Base-by-base conservation (phyloP, 2,329 filamentous ascomycete species). In the Grosmannia clavigera region DNA sequence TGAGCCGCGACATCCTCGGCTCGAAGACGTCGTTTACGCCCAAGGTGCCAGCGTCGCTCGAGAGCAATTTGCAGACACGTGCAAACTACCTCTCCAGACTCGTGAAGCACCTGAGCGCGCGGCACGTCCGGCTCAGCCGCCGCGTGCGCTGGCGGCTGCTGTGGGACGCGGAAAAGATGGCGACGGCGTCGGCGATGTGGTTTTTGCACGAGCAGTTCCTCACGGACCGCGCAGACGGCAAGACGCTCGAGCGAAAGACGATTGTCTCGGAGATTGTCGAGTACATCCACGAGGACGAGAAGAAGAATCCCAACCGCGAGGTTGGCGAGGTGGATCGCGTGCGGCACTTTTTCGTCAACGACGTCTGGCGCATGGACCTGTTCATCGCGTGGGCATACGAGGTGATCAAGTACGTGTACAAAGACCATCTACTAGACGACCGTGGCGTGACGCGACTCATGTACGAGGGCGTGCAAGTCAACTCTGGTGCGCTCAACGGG, bases 121-220 rank as follows among this genome's bases (percentile, higher is more conserved):
- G 86, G 38, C 85, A 84, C 62, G 78, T 84, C 31, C 76, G 82
- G 3, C 71, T 97, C 6, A 83, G 87, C 64, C 81, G 83, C 50
- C 75, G 75, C 29, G 85, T 85, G 1, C 84, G 85, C 65, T 97
- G 92, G 91, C 79, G 81, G 63, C 74, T 99, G 38, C 76, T 99
- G n/a, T 88, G 85, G 78, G 85, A 92, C 67, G 92, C 92, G 0
- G 94, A 99, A 71, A 96, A 92, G 72, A 81, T 97, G 74, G 84
- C 87, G 52, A 88, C 91, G 43, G 90, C 90, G 22, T 80, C 82
- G 62, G 79, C 84, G 54, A 78, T 97, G 46, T 97, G 92, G 91
- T 85, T 84, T 63, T 78, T 83, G 58, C 90, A 95, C 67, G 88
- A 96, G 68, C 75, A 78, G 9, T 86, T 86, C 58, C 78, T 85